Conservation (phyloP, 208 protist genomes). For the Tritrichomonas musculus region DNA sequence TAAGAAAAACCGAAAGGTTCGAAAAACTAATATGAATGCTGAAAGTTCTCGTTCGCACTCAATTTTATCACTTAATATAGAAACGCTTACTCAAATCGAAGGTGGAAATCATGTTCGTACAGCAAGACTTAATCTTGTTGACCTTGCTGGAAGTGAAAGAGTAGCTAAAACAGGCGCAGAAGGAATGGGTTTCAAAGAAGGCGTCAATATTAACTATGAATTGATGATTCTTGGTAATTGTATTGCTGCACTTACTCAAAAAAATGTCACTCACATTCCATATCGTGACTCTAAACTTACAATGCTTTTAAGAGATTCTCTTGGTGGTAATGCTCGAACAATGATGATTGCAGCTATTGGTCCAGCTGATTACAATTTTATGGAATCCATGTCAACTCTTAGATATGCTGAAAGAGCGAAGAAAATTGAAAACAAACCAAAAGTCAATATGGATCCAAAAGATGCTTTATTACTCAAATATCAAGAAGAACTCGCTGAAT, state of each 20-base stretch:
- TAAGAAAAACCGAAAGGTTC: conserved; percentile 34
- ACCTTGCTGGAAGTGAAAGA: conserved; percentile 56
- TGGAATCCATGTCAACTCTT: conserved; percentile 51
- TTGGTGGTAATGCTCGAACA: conserved; percentile 39
- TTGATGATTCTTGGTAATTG: neutral
- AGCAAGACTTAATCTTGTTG: conserved; percentile 59
- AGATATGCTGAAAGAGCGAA: conserved; percentile 51
- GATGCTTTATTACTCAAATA: neutral
- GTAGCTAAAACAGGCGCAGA: conserved; percentile 30
- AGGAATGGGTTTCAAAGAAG: neutral
- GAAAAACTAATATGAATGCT: conserved; percentile 44
- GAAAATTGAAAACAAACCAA: conserved; percentile 51
- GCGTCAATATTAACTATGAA: conserved; percentile 16
- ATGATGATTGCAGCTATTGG: conserved; percentile 54
- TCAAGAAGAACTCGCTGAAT: neutral
- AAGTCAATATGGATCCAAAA: conserved; percentile 47
- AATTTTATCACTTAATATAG: conserved; percentile 49
- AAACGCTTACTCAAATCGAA: conserved; percentile 39
- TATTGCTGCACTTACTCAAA: neutral
- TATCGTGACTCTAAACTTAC: conserved; percentile 43
- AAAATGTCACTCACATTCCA: conserved; percentile 26
- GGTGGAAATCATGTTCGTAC: conserved; percentile 35
- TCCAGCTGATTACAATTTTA: conserved; percentile 50
- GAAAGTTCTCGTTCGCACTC: conserved; percentile 47
- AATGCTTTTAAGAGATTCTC: conserved; percentile 37